These are phyloP conservation scores for Sporothrix phasma DNA, from an alignment of 2,329 filamentous ascomycete genomes.

Conservation along the genomic window DNA sequence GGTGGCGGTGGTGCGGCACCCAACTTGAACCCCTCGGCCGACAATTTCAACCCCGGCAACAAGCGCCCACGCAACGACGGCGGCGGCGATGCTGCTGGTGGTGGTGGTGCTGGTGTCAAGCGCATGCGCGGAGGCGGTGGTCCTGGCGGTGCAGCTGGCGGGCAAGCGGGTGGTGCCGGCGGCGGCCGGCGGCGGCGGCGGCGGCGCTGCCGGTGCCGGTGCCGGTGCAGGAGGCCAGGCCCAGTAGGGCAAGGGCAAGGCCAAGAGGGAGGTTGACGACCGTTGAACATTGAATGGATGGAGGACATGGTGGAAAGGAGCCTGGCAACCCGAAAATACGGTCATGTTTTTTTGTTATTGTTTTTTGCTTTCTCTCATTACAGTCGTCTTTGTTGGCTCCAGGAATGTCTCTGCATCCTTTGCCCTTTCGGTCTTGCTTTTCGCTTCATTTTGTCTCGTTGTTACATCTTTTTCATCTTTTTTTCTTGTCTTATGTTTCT, in stretches of 20 bases:
- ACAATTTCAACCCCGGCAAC: slow-evolving; percentile 44
- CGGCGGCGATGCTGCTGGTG: slow-evolving; percentile 21
- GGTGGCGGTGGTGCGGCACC: slow-evolving; percentile 27
- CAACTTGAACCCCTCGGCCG: slow-evolving; percentile 39
- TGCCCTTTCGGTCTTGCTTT: not conserved
- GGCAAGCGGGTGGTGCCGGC: slow-evolving; percentile 8
- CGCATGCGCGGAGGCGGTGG: slow-evolving; percentile 28
- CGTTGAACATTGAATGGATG: too few relatives aligned
- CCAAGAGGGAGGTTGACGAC: not conserved
- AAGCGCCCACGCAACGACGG: slow-evolving; percentile 45
- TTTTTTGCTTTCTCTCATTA: not conserved
- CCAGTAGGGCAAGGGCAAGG: not conserved
- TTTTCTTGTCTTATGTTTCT: not conserved
- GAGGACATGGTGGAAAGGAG: too few relatives aligned
- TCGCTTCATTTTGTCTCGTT: too few relatives aligned
- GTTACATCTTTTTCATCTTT: not conserved
- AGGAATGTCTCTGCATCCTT: not conserved
- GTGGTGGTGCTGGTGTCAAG: slow-evolving; percentile 30
- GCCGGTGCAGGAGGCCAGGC: not conserved
- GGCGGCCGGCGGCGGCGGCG: not conserved
- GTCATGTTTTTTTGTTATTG: not conserved
- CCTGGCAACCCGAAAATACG: not conserved
- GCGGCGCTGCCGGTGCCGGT: not conserved
- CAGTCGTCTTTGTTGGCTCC: too few relatives aligned
- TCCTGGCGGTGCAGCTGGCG: slow-evolving; percentile 11